These are phyloP conservation scores for Ceratocystis papillata DNA, from an alignment of 2,329 filamentous ascomycete species.

Conservation along the genomic window DNA sequence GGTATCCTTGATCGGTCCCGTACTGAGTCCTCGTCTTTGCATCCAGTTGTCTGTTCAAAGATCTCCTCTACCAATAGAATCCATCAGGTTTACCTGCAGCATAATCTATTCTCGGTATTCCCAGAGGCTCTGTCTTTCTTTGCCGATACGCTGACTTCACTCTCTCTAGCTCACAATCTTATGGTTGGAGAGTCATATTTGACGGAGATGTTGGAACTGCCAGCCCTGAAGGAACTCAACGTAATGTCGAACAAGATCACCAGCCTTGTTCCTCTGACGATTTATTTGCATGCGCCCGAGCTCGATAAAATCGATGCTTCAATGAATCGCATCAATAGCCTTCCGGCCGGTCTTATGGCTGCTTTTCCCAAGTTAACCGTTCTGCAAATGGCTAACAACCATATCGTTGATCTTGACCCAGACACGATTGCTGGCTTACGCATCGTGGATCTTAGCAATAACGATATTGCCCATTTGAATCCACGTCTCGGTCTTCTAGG, in stretches of 20 bases:
- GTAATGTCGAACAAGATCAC: slow-evolving; percentile 64
- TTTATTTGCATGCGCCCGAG: slow-evolving; percentile 58
- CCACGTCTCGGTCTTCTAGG: slow-evolving; percentile 69
- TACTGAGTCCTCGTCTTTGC: slow-evolving; percentile 50
- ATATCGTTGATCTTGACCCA: slow-evolving; percentile 59
- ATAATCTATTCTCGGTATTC: slow-evolving; percentile 62
- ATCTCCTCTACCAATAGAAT: slow-evolving; percentile 43
- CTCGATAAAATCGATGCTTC: slow-evolving; percentile 72
- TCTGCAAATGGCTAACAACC: slow-evolving; percentile 69
- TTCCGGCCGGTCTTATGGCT: slow-evolving; percentile 53
- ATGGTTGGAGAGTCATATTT: slow-evolving; percentile 56
- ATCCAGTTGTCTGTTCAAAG: slow-evolving; percentile 47
- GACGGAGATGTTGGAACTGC: slow-evolving; percentile 54
- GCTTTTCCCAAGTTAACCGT: slow-evolving; percentile 60
- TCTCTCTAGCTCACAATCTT: slow-evolving; percentile 68
- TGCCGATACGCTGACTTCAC: slow-evolving; percentile 54
- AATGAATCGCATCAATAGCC: slow-evolving; percentile 63
- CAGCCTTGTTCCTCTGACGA: slow-evolving; percentile 54
- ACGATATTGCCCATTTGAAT: slow-evolving; percentile 72
- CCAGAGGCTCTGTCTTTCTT: slow-evolving; percentile 63
- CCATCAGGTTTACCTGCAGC: slow-evolving; percentile 56
- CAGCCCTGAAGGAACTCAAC: slow-evolving; percentile 65
- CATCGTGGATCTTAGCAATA: slow-evolving; percentile 70
- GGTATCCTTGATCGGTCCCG: slow-evolving; percentile 60
- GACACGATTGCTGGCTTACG: slow-evolving; percentile 63